Evolutionary conservation across 805 yeast species (phyloP).

Genomic region (Schwanniomyces yamadae): DNA sequence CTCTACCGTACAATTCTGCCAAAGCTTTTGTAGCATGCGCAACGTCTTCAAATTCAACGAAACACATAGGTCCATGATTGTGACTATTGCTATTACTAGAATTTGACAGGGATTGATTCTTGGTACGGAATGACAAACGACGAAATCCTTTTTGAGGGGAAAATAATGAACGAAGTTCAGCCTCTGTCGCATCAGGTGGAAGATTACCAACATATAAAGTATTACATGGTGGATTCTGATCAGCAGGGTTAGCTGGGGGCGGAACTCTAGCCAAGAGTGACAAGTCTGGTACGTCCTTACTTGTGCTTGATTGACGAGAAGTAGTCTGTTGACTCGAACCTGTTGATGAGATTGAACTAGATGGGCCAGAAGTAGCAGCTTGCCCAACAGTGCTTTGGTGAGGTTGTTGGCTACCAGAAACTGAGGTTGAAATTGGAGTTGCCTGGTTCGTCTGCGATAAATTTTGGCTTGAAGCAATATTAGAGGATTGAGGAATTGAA

Average conservation of each 20-base stretch:
- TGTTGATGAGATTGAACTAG: slow-evolving; percentile 2
- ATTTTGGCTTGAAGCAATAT: slow-evolving; percentile 10
- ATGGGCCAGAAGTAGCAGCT: slow-evolving; percentile 6
- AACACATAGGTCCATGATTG: slow-evolving; percentile 97
- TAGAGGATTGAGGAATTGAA: slow-evolving; percentile 17
- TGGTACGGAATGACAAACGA: slow-evolving; percentile 83
- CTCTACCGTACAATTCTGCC: slow-evolving; percentile 90
- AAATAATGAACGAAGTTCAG: slow-evolving; percentile 83
- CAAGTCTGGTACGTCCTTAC: slow-evolving; percentile 57
- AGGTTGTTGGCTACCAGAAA: slow-evolving; percentile 3
- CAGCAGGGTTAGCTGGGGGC: slow-evolving; percentile 96
- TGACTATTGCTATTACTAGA: slow-evolving; percentile 28
- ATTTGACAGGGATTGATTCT: slow-evolving; percentile 31
- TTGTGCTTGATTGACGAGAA: slow-evolving; percentile 13
- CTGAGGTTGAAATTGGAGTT: slow-evolving; percentile 1
- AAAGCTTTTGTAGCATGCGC: slow-evolving; percentile 89
- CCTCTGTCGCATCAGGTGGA: slow-evolving; percentile 96
- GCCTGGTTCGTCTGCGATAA: slow-evolving; percentile 4
- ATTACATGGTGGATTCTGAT: slow-evolving; percentile 98
- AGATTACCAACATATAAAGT: slow-evolving; percentile 95
- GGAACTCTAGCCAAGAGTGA: slow-evolving; percentile 77
- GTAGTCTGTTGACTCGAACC: slow-evolving; percentile 3
- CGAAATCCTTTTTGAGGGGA: slow-evolving; percentile 91
- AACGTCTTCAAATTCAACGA: slow-evolving; percentile 97
- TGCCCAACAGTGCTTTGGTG: slow-evolving; percentile 8